These are phyloP conservation scores for Aspergillus tanneri DNA, from an alignment of 2,329 filamentous ascomycete species.

Conservation along the genomic window DNA sequence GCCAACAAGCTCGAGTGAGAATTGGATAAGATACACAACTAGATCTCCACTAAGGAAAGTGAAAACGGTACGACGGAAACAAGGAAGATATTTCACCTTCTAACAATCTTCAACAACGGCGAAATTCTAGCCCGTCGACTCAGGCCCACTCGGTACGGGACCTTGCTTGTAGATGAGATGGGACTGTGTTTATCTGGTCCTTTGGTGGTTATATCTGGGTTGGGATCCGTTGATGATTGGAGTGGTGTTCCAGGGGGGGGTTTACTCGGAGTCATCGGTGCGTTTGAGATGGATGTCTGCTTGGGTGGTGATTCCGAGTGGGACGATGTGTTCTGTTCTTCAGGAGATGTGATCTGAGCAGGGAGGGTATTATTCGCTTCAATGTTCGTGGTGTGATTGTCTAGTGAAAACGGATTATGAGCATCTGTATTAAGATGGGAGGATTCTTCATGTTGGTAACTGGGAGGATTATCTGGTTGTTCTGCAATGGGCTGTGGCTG, in stretches of 20 bases:
- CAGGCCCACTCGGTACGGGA: slow-evolving; percentile 49
- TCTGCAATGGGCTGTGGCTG: slow-evolving; percentile 17
- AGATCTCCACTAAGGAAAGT: too few species aligned
- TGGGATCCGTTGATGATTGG: slow-evolving; percentile 3
- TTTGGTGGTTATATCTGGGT: slow-evolving; percentile 18
- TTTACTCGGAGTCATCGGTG: neutral
- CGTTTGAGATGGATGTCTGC: too few species aligned
- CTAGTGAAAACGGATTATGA: neutral
- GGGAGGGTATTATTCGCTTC: neutral
- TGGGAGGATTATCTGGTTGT: slow-evolving; percentile 6
- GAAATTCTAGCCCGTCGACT: slow-evolving; percentile 51
- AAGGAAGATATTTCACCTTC: slow-evolving; percentile 28
- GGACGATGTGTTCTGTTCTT: neutral
- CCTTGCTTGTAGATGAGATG: slow-evolving; percentile 39
- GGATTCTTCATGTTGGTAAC: neutral
- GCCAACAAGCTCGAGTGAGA: too few species aligned
- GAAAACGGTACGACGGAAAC: neutral
- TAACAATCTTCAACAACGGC: slow-evolving; percentile 48
- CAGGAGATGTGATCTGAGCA: neutral
- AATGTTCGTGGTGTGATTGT: neutral
- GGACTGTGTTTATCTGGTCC: slow-evolving; percentile 43
- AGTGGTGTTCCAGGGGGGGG: neutral
- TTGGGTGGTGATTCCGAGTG: too few species aligned
- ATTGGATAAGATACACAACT: too few species aligned
- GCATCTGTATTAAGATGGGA: neutral